Percentiles rank a stretch among this genome's conserved stretches.
phyloP scores from a whole-genome alignment of 2,329 filamentous ascomycete genomes.

The Botryosphaeria dothidea region DNA sequence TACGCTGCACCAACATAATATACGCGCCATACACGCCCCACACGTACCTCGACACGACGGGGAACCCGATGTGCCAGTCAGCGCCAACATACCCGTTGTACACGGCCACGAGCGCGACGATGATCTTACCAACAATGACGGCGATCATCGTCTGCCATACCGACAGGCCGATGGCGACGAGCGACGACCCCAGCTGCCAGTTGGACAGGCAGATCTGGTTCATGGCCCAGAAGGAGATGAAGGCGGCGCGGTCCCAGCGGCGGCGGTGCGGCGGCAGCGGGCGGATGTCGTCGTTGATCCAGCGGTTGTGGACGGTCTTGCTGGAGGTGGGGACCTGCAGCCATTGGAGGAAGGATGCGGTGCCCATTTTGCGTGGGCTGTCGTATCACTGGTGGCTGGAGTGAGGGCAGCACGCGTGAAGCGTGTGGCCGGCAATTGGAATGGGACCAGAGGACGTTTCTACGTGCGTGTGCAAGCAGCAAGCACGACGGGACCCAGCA shows the following conservation, averaged over 20 bases:
- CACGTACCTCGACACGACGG: slow-evolving; percentile 41
- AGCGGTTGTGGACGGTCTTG: slow-evolving; percentile 24
- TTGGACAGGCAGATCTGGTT: slow-evolving; percentile 38
- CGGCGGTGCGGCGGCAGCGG: slow-evolving; percentile 42
- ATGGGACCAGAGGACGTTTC: background rate
- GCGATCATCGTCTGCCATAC: slow-evolving; percentile 45
- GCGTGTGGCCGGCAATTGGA: background rate
- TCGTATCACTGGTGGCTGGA: too few species aligned
- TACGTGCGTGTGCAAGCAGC: background rate
- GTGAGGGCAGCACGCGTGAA: background rate
- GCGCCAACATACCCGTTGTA: slow-evolving; percentile 41
- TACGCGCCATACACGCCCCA: slow-evolving; percentile 47
- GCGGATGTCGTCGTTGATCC: slow-evolving; percentile 44
- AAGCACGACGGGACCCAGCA: background rate
- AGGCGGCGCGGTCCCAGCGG: slow-evolving; percentile 37
- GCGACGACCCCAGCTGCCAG: slow-evolving; percentile 39
- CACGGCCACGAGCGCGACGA: slow-evolving; percentile 38
- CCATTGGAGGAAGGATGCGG: background rate
- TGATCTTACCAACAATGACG: slow-evolving; percentile 42
- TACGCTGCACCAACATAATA: slow-evolving; percentile 42
- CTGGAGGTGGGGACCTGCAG: background rate
- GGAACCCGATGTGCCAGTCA: slow-evolving; percentile 47
- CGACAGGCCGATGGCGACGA: slow-evolving; percentile 40
- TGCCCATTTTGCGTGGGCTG: background rate
- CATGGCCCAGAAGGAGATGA: slow-evolving; percentile 44